Evolutionary conservation across 345 rosid genomes (phyloP).

Genomic region (Trapa bicornis): DNA sequence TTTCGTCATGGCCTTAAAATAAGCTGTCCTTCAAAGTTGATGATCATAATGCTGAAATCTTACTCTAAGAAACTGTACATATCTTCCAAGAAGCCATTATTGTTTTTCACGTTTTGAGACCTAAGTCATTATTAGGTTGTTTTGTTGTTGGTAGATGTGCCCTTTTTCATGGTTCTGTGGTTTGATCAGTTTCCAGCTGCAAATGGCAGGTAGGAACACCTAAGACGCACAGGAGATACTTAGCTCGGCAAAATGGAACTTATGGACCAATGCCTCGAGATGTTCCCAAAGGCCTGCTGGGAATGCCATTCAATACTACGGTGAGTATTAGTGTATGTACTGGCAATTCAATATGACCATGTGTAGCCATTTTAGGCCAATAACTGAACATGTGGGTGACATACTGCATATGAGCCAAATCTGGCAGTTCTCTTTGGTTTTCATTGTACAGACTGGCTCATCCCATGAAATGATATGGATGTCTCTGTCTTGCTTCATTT

Average conservation of each 20-base stretch:
- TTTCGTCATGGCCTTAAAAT: no score
- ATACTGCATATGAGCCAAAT: no score
- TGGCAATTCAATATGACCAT: not conserved
- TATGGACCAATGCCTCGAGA: conserved; percentile 91
- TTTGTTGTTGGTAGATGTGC: not conserved
- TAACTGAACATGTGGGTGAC: not conserved
- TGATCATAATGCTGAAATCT: not conserved
- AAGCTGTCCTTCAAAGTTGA: not conserved
- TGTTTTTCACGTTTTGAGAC: not conserved
- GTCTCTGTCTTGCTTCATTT: no score
- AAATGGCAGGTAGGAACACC: conserved; percentile 71
- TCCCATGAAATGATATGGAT: no score
- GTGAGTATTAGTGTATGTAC: conserved; percentile 27
- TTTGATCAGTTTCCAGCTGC: not conserved
- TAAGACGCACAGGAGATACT: conserved; percentile 73
- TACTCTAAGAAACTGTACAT: not conserved
- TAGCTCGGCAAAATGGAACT: conserved; percentile 79
- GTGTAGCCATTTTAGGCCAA: not conserved
- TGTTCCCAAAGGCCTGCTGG: conserved; percentile 79
- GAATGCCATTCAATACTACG: conserved; percentile 94
- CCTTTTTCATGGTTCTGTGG: not conserved
- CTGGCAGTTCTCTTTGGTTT: no score
- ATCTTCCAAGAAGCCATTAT: not conserved
- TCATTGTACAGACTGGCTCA: no score
- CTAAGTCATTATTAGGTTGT: not conserved